phyloP scores from a whole-genome alignment of 257 asterid species.

The Henckelia pumila region DNA sequence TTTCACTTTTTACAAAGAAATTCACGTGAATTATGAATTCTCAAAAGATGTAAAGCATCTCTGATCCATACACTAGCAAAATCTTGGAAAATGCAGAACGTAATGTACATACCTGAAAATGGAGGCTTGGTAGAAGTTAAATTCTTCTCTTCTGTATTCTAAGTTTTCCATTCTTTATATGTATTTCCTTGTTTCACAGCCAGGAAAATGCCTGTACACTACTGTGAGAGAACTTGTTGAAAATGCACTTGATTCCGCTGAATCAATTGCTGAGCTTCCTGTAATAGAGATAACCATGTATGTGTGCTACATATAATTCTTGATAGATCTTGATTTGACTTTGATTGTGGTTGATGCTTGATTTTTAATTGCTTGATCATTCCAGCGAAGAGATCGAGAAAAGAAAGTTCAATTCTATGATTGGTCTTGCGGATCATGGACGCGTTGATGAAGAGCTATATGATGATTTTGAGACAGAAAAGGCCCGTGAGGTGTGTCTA shows the following conservation, averaged over 20 bases:
- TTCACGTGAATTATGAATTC: neutral
- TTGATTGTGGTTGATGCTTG: constrained; percentile 19
- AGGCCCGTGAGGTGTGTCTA: constrained; percentile 69
- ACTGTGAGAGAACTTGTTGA: constrained; percentile 94
- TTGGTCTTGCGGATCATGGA: constrained; percentile 70
- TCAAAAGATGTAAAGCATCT: neutral
- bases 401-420: constrained; percentile 72
- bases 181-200: constrained; percentile 42
- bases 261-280: constrained; percentile 81
- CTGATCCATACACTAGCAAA: neutral
- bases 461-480: constrained; percentile 83
- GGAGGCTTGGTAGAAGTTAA: constrained; percentile 10
- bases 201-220: constrained; percentile 83
- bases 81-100: constrained; percentile 1
- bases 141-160: neutral
- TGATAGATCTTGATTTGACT: constrained; percentile 1
- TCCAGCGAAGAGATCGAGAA: constrained; percentile 78
- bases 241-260: constrained; percentile 95
- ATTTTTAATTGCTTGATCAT: constrained; percentile 18
- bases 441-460: constrained; percentile 75
- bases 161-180: constrained; percentile 1
- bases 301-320: constrained; percentile 23
- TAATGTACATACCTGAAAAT: neutral
- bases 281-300: constrained; percentile 76
- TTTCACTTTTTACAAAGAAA: too few species aligned